Evolutionary conservation across 805 yeast species (phyloP), one percentile per base, ranked within the genome.

Genomic region (Brettanomyces nanus): DNA sequence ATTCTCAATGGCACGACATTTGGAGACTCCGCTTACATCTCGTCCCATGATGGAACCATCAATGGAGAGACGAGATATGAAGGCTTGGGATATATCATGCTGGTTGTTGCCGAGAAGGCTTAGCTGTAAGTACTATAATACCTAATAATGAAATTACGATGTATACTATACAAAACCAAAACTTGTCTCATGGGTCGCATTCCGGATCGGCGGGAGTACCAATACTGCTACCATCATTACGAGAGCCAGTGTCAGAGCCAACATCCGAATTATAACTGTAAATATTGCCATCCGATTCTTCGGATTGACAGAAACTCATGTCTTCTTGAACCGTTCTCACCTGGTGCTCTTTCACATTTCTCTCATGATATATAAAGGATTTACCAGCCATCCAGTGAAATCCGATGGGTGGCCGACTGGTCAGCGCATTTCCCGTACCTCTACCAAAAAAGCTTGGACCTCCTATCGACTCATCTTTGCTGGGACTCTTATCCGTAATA

Each of bases 51-150:
- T 14, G 31, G 35, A 6, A 28, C 36, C 11, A 30, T 33, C 17
- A 29, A 31, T 20, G 19, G 11, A 11, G 41, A 33, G 29, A 18
- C 33, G 19, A 23, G 29, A 13, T 40, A 39, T 17, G 40, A 39
- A 22, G 48, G 48, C 7, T 19, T 40, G 9, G 39, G 38, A 26
- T 41, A 37, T 28, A 20, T 29, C 10, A 26, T 39, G 19, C 22
- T 42, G 10, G 28, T 45, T 13, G 33, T 39, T 13, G 49, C 48
- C 11, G 35, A 36, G 13, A 39, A 36, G 19, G 34, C 37, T 42
- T 25, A 28, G n/a, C n/a, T n/a, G n/a, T n/a, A n/a, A n/a, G n/a
- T n/a, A n/a, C n/a, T n/a, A 37, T 17, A 11, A 13, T 10, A 25
- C 13, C 10, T 25, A 25, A 25, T 25, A 25, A 25, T 25, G 13